Evolutionary conservation across 2,329 filamentous ascomycete genomes (phyloP), one percentile per base, ranked within the genome.

Genomic region (Volutella citrinella): DNA sequence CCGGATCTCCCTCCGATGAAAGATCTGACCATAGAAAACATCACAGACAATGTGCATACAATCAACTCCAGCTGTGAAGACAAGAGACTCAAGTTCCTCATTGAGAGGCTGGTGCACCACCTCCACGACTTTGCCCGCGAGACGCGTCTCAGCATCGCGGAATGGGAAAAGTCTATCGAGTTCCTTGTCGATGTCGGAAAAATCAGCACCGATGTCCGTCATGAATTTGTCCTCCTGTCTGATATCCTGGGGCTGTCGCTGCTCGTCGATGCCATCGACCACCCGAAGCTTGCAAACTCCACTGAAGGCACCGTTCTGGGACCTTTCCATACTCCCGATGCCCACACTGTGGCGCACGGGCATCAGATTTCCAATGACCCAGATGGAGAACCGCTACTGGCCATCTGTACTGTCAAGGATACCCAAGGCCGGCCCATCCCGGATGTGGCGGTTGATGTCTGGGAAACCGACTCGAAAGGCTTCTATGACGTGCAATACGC

Each of bases 221-320:
- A 44, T n/a, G 82, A 86, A 68, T 87, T 84, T 65, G 87, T 88
- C 56, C 75, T 88, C 25, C 77, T 88, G 35, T 85, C 80, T 41
- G 85, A 89, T 56, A 72, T 86, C 28, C 72, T 89, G 19, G 85
- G 84, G 11, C 73, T 90, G 19, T 87, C 82, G n/a, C 72, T 87
- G 36, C 76, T 89, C 8, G 79, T 89, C 47, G 84, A 89, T 63
- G 72, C 74, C 36, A 87, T 89, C 60, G 80, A 87, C 61, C 83
- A 88, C 60, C 85, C 85, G 11, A 88, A 87, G 60, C 83, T 81
- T 0, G 50, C 73, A 3, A 59, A 68, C 28, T 74, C 72, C 19
- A 89, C 84, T 8, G 82, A 88, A 61, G 82, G 84, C 43, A 85
- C 83, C 2, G 82, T 90, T 14, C 73, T 89, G 0, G 84, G 85